Evolutionary conservation across 2,329 filamentous ascomycete genomes (phyloP).

Genomic region (Emericellopsis atlantica): DNA sequence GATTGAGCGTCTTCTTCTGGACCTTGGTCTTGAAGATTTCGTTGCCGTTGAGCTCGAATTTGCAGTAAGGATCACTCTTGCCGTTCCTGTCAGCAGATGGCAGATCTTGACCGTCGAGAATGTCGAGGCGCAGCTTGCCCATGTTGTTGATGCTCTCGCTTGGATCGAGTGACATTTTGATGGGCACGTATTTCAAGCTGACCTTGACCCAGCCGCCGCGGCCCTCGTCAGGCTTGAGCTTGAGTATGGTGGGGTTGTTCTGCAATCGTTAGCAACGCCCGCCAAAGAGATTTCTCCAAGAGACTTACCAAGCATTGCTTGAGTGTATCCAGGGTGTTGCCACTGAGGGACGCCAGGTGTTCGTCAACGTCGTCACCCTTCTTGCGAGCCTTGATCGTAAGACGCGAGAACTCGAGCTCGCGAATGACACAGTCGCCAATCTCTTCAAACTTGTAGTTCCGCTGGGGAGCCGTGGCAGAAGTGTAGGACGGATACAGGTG

Average conservation of each 20-base stretch:
- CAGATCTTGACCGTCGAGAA: constrained; percentile 77
- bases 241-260: constrained; percentile 82
- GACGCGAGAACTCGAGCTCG: constrained; percentile 89
- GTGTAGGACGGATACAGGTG: constrained; percentile 84
- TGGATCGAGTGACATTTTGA: constrained; percentile 87
- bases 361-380: constrained; percentile 67
- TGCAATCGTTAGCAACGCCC: constrained; percentile 16
- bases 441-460: constrained; percentile 68
- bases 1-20: constrained; percentile 92
- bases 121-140: constrained; percentile 85
- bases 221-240: constrained; percentile 63
- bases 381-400: constrained; percentile 78
- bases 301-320: constrained; percentile 68
- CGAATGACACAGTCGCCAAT: constrained; percentile 93
- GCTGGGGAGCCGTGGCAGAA: constrained; percentile 62
- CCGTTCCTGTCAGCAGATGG: constrained; percentile 91
- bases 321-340: constrained; percentile 75
- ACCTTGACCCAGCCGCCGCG: constrained; percentile 69
- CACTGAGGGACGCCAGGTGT: constrained; percentile 69
- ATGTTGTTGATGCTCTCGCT: constrained; percentile 99
- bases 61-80: constrained; percentile 94
- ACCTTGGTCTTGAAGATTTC: constrained; percentile 92
- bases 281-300: background rate
- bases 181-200: constrained; percentile 86
- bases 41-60: constrained; percentile 80